Base-by-base conservation (phyloP, 1,139 yeast species). In the Suhomyces terraborum region DNA sequence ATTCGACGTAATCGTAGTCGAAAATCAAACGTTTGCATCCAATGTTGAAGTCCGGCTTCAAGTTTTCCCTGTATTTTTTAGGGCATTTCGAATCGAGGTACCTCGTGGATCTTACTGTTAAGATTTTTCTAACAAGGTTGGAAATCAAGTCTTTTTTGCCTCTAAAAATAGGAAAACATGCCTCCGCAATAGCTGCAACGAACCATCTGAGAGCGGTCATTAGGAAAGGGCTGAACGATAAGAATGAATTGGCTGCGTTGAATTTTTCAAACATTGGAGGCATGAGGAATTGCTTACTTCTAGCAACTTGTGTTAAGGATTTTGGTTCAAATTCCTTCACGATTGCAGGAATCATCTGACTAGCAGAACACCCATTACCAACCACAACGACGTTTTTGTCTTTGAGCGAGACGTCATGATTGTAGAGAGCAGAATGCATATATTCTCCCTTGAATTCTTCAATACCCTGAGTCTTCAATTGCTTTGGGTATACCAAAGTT, bases 371-470 rank as follows among this genome's bases (percentile, higher is more conserved):
- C 3, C 62, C 62, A 36, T 54, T 52, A 4, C 62, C 62, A 28
- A 58, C 41, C n/a, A 58, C 61, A 6, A 56, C 56, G 13, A 58
- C 60, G n/a, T 51, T 50, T 40, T 57, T 58, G 13, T 46, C 44
- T 31, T 53, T 45, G 45, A 75, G 56, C 22, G 64, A 62, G 10
- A 71, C 69, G 10, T 55, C 46, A 47, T 73, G 71, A 45, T 76
- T 68, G 73, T 77, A 76, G 33, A 71, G 54, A 1, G 75, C 77
- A 1, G 79, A 70, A 49, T 76, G 81, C 66, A 74, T 65, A 50
- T 68, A 70, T 3, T 50, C 52, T 4, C 80, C 81, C 49, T 72
- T 59, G 54, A 69, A 76, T 18, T 54, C 55, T 22, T 69, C 72
- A 34, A 76, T 50, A 0, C 79, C 78, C 4, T 61, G 61, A 6